A percentile compares a stretch with the other conserved stretches of the same genome.
Conservation (phyloP, 306 rosid species). For the Castanea crenata region DNA sequence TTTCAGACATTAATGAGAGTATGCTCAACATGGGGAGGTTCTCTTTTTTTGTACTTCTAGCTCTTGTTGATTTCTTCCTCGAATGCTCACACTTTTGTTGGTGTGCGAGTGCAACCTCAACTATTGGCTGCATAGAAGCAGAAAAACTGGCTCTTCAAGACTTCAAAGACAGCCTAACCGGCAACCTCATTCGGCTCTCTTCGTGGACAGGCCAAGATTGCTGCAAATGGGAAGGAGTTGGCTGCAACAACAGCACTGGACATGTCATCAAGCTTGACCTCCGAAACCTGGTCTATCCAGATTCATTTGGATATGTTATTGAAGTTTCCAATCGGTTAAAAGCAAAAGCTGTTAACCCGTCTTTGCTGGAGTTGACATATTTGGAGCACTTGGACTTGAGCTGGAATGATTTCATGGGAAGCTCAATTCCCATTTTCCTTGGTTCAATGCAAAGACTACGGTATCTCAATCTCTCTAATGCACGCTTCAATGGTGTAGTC, state of each 20-base stretch:
- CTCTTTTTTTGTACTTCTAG: not conserved
- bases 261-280: constrained; percentile 14
- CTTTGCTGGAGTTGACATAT: constrained; percentile 7
- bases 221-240: constrained; percentile 13
- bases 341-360: not conserved
- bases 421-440: not conserved
- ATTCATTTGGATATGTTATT: constrained; percentile 3
- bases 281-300: not conserved
- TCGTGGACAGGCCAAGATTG: constrained; percentile 21
- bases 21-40: not conserved
- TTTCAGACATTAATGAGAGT: not conserved
- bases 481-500: constrained; percentile 6
- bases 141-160: constrained; percentile 13
- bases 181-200: not conserved
- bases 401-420: constrained; percentile 16
- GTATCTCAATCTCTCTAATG: constrained; percentile 10
- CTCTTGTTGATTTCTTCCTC: not conserved
- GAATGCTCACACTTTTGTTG: not conserved
- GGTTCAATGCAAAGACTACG: constrained; percentile 1
- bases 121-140: constrained; percentile 6
- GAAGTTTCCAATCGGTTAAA: not conserved
- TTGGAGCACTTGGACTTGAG: constrained; percentile 11
- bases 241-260: constrained; percentile 4
- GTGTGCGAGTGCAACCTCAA: not conserved
- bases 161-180: constrained; percentile 1